phyloP scores from a whole-genome alignment of 306 rosid genomes.

The Lotus japonicus region DNA sequence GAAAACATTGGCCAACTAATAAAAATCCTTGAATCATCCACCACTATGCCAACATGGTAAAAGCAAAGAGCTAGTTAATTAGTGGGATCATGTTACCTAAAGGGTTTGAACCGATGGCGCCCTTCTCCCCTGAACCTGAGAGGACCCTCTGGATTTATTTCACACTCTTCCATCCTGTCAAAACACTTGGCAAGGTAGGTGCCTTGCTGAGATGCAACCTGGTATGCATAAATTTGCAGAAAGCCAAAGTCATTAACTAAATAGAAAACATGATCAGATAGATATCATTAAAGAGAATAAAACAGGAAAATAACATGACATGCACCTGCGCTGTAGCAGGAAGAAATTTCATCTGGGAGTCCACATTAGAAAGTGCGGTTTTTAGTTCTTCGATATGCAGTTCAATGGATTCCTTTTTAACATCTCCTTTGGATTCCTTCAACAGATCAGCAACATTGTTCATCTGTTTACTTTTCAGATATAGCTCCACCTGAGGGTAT shows the following conservation, averaged over 20 bases:
- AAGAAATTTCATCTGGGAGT: conserved; percentile 86
- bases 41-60: not conserved
- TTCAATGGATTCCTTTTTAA: conserved; percentile 50
- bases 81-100: conserved; percentile 46
- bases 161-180: conserved; percentile 78
- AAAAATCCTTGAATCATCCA: not conserved
- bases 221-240: conserved; percentile 22
- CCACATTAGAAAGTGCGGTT: conserved; percentile 74
- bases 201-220: conserved; percentile 98
- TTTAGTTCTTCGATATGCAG: conserved; percentile 72
- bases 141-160: conserved; percentile 86
- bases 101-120: conserved; percentile 90
- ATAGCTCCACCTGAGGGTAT: conserved; percentile 88
- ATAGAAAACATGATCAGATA: not conserved
- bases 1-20: not conserved
- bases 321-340: conserved; percentile 95
- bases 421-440: conserved; percentile 60
- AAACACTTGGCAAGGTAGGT: conserved; percentile 79
- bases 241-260: not conserved
- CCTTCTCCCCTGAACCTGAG: conserved; percentile 86
- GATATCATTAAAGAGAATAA: not conserved
- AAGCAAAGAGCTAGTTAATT: not conserved
- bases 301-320: not conserved
- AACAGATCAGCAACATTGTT: conserved; percentile 53
- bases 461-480: conserved; percentile 76